Evolutionary conservation across 768 basidiomycete genomes (phyloP).

Genomic region (Lactarius indigo): DNA sequence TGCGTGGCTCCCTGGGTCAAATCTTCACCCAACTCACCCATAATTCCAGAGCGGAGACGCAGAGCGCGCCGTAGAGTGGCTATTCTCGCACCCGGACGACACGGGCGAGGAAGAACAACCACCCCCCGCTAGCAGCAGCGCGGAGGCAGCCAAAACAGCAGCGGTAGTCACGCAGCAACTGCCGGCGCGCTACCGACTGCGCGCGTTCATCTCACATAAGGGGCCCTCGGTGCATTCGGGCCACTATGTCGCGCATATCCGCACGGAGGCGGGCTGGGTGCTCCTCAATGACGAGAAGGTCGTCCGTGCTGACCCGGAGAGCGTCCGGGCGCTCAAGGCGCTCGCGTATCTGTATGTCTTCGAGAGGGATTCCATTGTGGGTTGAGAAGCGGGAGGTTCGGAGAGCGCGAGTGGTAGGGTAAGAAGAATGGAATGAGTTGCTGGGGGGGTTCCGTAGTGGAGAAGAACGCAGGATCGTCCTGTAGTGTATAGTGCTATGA

Average conservation of each 20-base stretch:
- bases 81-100: slow-evolving; percentile 92
- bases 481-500: too few species aligned
- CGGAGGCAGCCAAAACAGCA: too few species aligned
- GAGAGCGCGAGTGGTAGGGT: too few species aligned
- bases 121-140: neutral
- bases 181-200: slow-evolving; percentile 76
- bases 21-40: neutral
- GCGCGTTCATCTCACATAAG: slow-evolving; percentile 97
- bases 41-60: slow-evolving; percentile 56
- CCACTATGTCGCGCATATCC: slow-evolving; percentile 86
- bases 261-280: slow-evolving; percentile 61
- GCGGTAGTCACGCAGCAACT: slow-evolving; percentile 46
- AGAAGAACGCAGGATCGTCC: too few species aligned
- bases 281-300: slow-evolving; percentile 97
- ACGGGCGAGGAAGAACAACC: slow-evolving; percentile 50
- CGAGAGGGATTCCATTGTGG: slow-evolving; percentile 40
- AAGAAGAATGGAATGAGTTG: too few species aligned
- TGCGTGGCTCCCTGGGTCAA: slow-evolving; percentile 36
- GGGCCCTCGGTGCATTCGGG: slow-evolving; percentile 94
- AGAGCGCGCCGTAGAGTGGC: slow-evolving; percentile 92
- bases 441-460: too few species aligned
- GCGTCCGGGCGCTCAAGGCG: slow-evolving; percentile 74
- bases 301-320: slow-evolving; percentile 80
- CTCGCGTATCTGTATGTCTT: slow-evolving; percentile 95
- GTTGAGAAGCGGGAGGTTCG: too few species aligned